Percentiles rank a stretch among this genome's conserved stretches.
phyloP scores from a whole-genome alignment of 2,329 filamentous ascomycete species.

The Ophiosphaerella herpotricha region DNA sequence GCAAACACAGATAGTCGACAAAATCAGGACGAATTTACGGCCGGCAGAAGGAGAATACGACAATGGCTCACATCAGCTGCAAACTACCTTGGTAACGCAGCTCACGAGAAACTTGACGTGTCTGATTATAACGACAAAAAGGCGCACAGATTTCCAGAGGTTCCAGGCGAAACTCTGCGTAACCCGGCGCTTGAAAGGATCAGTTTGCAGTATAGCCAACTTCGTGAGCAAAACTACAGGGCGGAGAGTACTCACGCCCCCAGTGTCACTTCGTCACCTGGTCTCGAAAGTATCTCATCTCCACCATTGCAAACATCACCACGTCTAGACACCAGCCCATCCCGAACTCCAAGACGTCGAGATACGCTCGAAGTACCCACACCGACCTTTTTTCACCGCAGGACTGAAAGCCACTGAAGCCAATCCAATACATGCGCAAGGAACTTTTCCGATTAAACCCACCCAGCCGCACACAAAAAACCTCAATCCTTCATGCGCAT shows the following conservation, averaged over 20 bases:
- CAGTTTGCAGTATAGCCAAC: slow-evolving; percentile 48
- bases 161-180: slow-evolving; percentile 59
- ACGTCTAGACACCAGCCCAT: slow-evolving; percentile 16
- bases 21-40: slow-evolving; percentile 11
- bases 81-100: slow-evolving; percentile 55
- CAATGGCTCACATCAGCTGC: slow-evolving; percentile 50
- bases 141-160: slow-evolving; percentile 58
- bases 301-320: slow-evolving; percentile 12
- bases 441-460: too few relatives aligned
- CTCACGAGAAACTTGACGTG: slow-evolving; percentile 52
- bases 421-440: too few relatives aligned
- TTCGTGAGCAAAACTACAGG: slow-evolving; percentile 48
- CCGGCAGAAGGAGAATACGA: slow-evolving; percentile 33
- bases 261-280: slow-evolving; percentile 36
- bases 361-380: slow-evolving; percentile 30
- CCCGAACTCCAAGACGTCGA: slow-evolving; percentile 13
- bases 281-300: slow-evolving; percentile 22
- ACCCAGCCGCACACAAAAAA: too few relatives aligned
- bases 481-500: too few relatives aligned
- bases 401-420: slow-evolving; percentile 14
- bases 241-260: slow-evolving; percentile 45
- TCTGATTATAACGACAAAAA: slow-evolving; percentile 54
- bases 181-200: slow-evolving; percentile 50
- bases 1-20: slow-evolving; percentile 3
- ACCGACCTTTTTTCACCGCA: slow-evolving; percentile 14